Base-by-base conservation (phyloP, 306 rosid species). In the Cotoneaster glaucophyllus region DNA sequence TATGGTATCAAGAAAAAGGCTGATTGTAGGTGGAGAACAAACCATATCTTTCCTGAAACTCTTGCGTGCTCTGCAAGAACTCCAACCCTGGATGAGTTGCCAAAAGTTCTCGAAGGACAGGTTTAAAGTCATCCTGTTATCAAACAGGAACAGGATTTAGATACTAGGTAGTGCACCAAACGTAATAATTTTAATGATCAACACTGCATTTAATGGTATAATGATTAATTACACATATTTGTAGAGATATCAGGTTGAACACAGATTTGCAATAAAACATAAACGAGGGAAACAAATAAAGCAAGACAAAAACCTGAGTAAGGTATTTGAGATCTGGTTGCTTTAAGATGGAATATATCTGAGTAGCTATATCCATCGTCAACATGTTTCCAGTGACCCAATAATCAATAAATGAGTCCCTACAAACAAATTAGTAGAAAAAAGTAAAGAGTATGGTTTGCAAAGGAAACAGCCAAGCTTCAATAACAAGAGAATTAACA, bases 31-130 rank as follows among this genome's bases (percentile, higher is more conserved):
- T 57, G 71, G 68, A 82, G 79, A 76, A 88, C 99, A 63, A 84
- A 96, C 99, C 99, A 67, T 93, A 96, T 96, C 99, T 90, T 82
- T 96, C 99, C 86, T 96, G 99, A 89, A 96, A 96, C 85, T 96
- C 99, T 50, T 97, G 99, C 48, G 99, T 96, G 78, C 96, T 87
- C 86, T 93, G 99, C 81, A 96, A 86, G 87, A 96, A 96, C 84
- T 96, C 99, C 81, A 96, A 80, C 82, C 99, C 99, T 31, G 99
- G 96, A 84, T 96, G 99, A 73, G 96, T 87, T 57, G 97, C 91
- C 93, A 96, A 89, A 78, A 96, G 96, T 85, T 96, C 99, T 53
- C 90, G 89, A 68, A 96, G 93, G 79, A 96, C 87, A 17, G 98
- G 94, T 88, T 96, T 96, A 83, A 96, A 96, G 81, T 92, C 99